A percentile compares a stretch with the other conserved stretches of the same genome.
Evolutionary conservation across 2,329 filamentous ascomycete genomes (phyloP).

Genomic region (Penicillium italicum): DNA sequence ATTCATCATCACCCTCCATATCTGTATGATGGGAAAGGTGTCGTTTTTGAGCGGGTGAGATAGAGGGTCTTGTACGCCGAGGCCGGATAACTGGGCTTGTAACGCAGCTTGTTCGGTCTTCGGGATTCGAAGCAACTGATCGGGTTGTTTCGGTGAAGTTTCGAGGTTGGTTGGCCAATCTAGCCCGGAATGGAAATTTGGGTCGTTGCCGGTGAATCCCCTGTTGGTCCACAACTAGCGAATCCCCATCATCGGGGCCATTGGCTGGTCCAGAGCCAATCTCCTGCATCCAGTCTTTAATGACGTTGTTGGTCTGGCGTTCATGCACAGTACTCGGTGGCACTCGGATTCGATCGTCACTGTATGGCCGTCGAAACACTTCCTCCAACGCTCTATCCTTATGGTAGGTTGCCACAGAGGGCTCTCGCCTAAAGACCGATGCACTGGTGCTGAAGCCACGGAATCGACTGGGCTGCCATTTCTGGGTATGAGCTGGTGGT

Average conservation of each 20-base stretch:
- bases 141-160: constrained; percentile 51
- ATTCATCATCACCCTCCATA: constrained; percentile 83
- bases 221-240: constrained; percentile 55
- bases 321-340: constrained; percentile 58
- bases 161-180: constrained; percentile 30
- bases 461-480: constrained; percentile 53
- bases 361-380: constrained; percentile 73
- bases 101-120: constrained; percentile 42
- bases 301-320: constrained; percentile 72
- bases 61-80: constrained; percentile 28
- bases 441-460: constrained; percentile 70
- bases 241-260: constrained; percentile 60
- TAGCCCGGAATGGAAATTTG: constrained; percentile 47
- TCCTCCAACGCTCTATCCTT: constrained; percentile 89
- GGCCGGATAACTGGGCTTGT: constrained; percentile 36
- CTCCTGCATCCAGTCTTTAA: constrained; percentile 84
- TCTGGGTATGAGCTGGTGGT: constrained; percentile 54
- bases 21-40: constrained; percentile 63
- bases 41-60: constrained; percentile 36
- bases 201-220: constrained; percentile 53
- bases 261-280: constrained; percentile 54
- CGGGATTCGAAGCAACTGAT: constrained; percentile 58
- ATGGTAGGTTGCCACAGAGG: constrained; percentile 81
- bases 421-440: constrained; percentile 65
- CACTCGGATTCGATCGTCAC: constrained; percentile 57